A percentile compares a stretch with the other conserved stretches of the same genome.
Conservation (phyloP, 116 monocot genomes). For the Papilionanthe hybrid region DNA sequence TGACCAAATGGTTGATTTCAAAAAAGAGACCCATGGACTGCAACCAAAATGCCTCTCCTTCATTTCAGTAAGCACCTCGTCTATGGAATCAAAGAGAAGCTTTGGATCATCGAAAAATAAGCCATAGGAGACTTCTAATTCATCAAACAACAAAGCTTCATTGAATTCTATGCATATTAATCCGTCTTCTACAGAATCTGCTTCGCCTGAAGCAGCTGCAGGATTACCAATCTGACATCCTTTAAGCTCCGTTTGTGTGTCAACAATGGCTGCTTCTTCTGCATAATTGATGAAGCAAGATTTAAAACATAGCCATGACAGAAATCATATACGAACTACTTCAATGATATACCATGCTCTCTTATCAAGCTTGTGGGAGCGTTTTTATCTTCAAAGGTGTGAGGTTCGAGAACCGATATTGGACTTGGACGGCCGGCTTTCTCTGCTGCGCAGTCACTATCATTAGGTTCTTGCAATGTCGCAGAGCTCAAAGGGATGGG, state of each 20-base stretch:
- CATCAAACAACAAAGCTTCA: conserved; percentile 43
- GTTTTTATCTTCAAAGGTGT: conserved; percentile 35
- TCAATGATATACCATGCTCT: neutral
- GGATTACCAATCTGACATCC: conserved; percentile 7
- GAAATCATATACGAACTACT: neutral
- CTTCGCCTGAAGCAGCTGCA: conserved; percentile 6
- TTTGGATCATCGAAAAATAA: conserved; percentile 24
- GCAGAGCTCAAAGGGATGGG: conserved; percentile 5
- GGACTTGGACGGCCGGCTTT: conserved; percentile 58
- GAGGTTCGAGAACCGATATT: conserved; percentile 56
- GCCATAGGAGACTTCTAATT: conserved; percentile 24
- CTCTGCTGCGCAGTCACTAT: conserved; percentile 25
- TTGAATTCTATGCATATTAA: conserved; percentile 13
- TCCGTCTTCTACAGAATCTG: conserved; percentile 8
- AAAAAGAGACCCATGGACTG: conserved; percentile 33
- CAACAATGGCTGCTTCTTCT: neutral
- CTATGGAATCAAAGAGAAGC: conserved; percentile 52
- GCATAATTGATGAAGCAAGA: neutral
- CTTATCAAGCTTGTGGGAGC: conserved; percentile 22
- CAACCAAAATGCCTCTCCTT: conserved; percentile 19
- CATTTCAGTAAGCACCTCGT: conserved; percentile 38
- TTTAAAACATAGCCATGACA: neutral
- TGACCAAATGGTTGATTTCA: conserved; percentile 13
- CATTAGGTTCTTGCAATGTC: conserved; percentile 6
- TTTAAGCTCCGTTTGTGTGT: neutral